These are phyloP conservation scores for Ophiostoma himal-ulmi DNA, from an alignment of 2,329 filamentous ascomycete genomes.

Conservation along the genomic window DNA sequence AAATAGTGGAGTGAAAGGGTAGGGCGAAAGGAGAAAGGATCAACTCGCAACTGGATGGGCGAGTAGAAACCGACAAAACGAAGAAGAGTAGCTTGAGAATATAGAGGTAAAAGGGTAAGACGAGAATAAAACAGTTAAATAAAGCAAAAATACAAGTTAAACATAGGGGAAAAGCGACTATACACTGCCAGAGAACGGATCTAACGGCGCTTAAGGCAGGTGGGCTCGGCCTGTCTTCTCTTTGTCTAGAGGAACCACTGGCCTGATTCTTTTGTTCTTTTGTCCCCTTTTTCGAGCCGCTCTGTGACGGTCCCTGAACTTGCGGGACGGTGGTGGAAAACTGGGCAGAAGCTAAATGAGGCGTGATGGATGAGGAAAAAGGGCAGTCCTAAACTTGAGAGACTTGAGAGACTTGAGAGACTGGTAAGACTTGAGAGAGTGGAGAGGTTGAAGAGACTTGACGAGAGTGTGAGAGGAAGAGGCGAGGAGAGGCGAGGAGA, in stretches of 20 bases:
- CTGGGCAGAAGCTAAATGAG: constrained; percentile 11
- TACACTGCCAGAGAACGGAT: background rate
- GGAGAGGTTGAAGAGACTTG: background rate
- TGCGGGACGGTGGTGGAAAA: constrained; percentile 13
- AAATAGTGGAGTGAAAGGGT: background rate
- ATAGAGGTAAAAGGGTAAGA: background rate
- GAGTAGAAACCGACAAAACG: background rate
- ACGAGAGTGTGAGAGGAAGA: background rate
- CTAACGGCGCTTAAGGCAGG: background rate
- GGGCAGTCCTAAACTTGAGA: background rate
- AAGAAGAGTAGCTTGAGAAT: background rate
- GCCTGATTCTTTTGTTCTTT: background rate
- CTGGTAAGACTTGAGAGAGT: background rate
- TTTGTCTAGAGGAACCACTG: background rate
- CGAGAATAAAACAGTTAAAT: background rate
- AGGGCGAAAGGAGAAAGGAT: constrained; percentile 7
- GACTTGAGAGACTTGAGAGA: background rate
- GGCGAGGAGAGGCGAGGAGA: background rate
- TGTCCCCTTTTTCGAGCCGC: background rate
- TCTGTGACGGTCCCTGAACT: constrained; percentile 3
- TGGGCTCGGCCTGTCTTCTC: background rate
- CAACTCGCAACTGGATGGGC: background rate
- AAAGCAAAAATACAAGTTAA: background rate
- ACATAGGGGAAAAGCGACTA: background rate
- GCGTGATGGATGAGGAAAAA: background rate